Evolutionary conservation across 805 yeast species (phyloP), one percentile per base, ranked within the genome.

Genomic region (Ogataea ganodermae): DNA sequence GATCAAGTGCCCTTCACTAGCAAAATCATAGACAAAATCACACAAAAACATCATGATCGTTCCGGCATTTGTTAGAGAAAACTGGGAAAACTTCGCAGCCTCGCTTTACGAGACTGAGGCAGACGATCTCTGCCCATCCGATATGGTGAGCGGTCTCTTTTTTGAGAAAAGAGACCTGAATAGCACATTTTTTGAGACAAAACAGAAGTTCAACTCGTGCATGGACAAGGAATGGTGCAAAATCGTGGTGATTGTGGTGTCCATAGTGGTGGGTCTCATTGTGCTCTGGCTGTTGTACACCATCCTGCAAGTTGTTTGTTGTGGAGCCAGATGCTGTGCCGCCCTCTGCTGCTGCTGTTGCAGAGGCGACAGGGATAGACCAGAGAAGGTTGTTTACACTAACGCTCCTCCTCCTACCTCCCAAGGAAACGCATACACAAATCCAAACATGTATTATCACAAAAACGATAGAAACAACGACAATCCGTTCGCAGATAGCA

Each of bases 171-270:
- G 61, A 45, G 53, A 50, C 39, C 16, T 49, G 13, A 18, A 22
- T 28, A 24, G 17, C 3, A 20, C 45, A 13, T 26, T 49, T 31
- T 20, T 46, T 28, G 46, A 52, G 9, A 51, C 51, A 2, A 57
- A 57, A 32, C 35, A 38, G 16, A 55, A 56, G 3, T 87, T 95
- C 94, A 80, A 83, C 60, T 78, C 87, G 2, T 88, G 96, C 67
- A 86, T 86, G 92, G 84, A 76, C 59, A 84, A 86, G 64, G 81
- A 69, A 37, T 73, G 82, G 39, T 88, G 96, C 66, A 88, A 87
- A 60, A 79, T 86, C 48, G 78, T 84, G 17, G 91, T 87, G 3
- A 86, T 87, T 36, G 87, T 86, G 12, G 84, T 86, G 2, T 83
- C 86, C 3, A 79, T 71, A 0, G 58, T 88, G 10, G 92, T 83